Base-by-base conservation (phyloP, 306 rosid species). In the Cicer cuneatum region DNA sequence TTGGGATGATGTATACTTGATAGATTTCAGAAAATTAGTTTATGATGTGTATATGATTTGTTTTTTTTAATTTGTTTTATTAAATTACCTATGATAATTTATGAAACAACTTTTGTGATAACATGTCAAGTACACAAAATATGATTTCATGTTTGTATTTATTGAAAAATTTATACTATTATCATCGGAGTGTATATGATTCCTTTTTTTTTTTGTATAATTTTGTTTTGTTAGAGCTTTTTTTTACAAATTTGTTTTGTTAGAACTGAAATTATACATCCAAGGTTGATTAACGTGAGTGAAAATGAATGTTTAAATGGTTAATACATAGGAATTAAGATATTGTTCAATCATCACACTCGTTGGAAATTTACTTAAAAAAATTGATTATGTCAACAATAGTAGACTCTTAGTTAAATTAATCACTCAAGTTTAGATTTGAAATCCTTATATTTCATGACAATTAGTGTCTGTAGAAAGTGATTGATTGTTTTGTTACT, bases 401-500 rank as follows among this genome's bases (percentile, higher is more conserved):
- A 24, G 29, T 2, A 24, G 2, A 24, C 29, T 24, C 29, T 24
- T 24, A 24, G 0, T 24, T 24, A 24, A 24, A 2, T 24, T 24
- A 24, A 58, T 45, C 7, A 45, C 13, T 45, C 51, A 11, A 45
- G n/a, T 43, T 61, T 37, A 62, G 52, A 7, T 38, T 47, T 49
- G 39, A 18, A 49, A 74, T 48, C 16, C 16, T 38, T 16, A 19
- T 16, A 19, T 15, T 61, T 74, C 40, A 74, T 10, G 18, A 46
- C 24, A 41, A 61, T 13, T 12, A 53, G 16, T 66, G 29, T 7
- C 0, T 56, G 19, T 39, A 35, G 69, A 56, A 46, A 45, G 51
- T 16, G 29, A 16, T 47, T 15, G 58, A 61, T 35, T 51, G 57
- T 59, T 45, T 67, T 54, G 51, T 41, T 57, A 56, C 40, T 29